Conservation (phyloP, 352 stramenopile species). For the Phytophthora sp. region DNA sequence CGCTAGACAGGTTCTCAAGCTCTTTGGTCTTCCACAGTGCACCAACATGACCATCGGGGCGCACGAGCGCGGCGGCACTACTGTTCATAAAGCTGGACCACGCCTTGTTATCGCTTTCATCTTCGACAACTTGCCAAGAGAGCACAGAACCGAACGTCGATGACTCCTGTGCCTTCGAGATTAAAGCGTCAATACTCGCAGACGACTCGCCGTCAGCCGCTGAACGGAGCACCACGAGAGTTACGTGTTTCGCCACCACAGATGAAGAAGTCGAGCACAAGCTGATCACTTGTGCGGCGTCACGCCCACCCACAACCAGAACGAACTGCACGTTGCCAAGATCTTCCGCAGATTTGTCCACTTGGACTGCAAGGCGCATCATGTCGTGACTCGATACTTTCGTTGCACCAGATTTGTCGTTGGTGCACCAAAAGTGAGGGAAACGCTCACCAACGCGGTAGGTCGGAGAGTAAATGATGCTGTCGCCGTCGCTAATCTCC, state of each 20-base stretch:
- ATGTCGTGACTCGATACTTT: slow-evolving; percentile 66
- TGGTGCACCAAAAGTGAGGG: slow-evolving; percentile 68
- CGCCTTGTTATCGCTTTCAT: slow-evolving; percentile 30
- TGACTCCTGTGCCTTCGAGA: slow-evolving; percentile 13
- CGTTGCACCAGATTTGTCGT: background rate
- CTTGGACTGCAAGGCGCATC: slow-evolving; percentile 15
- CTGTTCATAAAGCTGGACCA: slow-evolving; percentile 49
- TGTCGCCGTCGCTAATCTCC: slow-evolving; percentile 8
- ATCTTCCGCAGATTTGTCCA: background rate
- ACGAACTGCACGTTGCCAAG: slow-evolving; percentile 54
- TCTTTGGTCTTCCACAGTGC: slow-evolving; percentile 51
- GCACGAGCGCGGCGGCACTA: slow-evolving; percentile 60
- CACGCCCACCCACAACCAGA: slow-evolving; percentile 50
- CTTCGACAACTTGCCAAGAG: slow-evolving; percentile 33
- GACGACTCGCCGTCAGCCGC: slow-evolving; percentile 23
- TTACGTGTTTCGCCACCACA: slow-evolving; percentile 35
- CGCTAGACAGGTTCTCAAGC: slow-evolving; percentile 18
- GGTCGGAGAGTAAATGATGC: slow-evolving; percentile 46
- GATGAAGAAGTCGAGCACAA: slow-evolving; percentile 18
- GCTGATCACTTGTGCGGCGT: slow-evolving; percentile 26
- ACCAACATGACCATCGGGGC: slow-evolving; percentile 84
- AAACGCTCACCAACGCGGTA: slow-evolving; percentile 68
- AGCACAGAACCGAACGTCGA: slow-evolving; percentile 38
- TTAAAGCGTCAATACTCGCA: slow-evolving; percentile 7
- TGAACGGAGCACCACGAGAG: slow-evolving; percentile 43